Percentiles rank a stretch among this genome's conserved stretches.
Evolutionary conservation across 331 rosid genomes (phyloP).

Genomic region (Arachis monticola): DNA sequence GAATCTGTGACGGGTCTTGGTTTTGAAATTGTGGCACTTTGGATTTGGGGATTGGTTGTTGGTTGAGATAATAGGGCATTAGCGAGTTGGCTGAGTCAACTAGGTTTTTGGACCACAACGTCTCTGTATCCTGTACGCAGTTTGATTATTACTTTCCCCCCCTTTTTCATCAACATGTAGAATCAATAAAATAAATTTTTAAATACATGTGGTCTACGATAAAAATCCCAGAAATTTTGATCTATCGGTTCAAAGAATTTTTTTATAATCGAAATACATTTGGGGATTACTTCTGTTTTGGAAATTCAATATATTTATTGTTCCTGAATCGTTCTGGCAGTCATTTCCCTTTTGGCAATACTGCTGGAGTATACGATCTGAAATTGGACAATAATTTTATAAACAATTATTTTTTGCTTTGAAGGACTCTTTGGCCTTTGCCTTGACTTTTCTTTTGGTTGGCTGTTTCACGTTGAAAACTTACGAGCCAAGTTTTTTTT

Average conservation of each 20-base stretch:
- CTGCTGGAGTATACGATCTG: slow-evolving; percentile 11
- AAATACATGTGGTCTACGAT: slow-evolving; percentile 11
- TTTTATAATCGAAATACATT: background rate
- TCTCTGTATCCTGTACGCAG: slow-evolving; percentile 29
- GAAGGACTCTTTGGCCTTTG: background rate
- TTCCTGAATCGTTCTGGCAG: background rate
- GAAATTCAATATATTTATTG: slow-evolving; percentile 8
- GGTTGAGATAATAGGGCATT: slow-evolving; percentile 9
- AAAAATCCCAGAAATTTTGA: background rate
- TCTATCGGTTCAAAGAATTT: background rate
- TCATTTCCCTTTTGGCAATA: slow-evolving; percentile 18
- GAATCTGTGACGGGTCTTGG: slow-evolving; percentile 25
- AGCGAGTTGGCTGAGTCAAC: slow-evolving; percentile 30
- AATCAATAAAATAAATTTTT: slow-evolving; percentile 5
- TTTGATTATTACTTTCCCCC: background rate
- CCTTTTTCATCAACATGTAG: background rate
- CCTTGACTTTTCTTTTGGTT: background rate
- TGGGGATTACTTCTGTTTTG: background rate
- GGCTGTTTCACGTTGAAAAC: background rate
- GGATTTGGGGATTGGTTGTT: slow-evolving; percentile 23
- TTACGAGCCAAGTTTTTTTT: slow-evolving; percentile 35
- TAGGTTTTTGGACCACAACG: slow-evolving; percentile 3
- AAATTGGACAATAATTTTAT: slow-evolving; percentile 20
- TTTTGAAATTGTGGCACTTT: background rate
- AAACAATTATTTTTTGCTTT: slow-evolving; percentile 16